Percentiles rank a stretch among this genome's conserved stretches.
phyloP scores from a whole-genome alignment of 495 filamentous ascomycete species.

The Filosporella fistucella region DNA sequence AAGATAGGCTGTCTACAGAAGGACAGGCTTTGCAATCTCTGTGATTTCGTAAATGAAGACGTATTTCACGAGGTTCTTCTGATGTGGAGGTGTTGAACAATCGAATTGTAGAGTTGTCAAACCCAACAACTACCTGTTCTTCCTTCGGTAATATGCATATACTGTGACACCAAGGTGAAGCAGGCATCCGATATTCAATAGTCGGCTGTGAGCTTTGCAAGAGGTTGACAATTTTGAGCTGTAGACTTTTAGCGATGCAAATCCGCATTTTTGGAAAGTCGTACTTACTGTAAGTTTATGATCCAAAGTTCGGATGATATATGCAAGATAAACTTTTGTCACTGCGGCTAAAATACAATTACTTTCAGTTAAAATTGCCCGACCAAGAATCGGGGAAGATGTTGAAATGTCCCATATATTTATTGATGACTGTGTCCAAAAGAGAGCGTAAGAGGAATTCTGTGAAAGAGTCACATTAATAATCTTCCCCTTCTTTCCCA shows the following conservation, averaged over 20 bases:
- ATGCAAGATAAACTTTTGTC: conserved; percentile 26
- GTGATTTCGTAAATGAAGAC: conserved; percentile 24
- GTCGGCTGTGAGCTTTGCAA: conserved; percentile 17
- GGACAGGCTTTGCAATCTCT: conserved; percentile 29
- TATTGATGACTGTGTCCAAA: conserved; percentile 31
- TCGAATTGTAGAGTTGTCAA: conserved; percentile 30
- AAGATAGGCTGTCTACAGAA: conserved; percentile 29
- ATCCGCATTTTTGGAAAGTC: neutral
- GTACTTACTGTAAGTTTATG: conserved; percentile 31
- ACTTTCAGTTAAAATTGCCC: conserved; percentile 27
- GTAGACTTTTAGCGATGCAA: neutral
- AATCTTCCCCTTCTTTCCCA: conserved; percentile 25
- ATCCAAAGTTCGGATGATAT: conserved; percentile 31
- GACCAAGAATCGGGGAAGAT: conserved; percentile 24
- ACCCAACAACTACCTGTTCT: conserved; percentile 31
- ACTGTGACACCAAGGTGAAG: conserved; percentile 31
- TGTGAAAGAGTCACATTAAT: conserved; percentile 30
- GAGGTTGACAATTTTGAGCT: conserved; percentile 33
- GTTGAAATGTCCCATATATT: conserved; percentile 32
- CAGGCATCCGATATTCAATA: conserved; percentile 32
- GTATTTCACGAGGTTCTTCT: conserved; percentile 31
- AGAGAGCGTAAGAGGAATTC: conserved; percentile 31
- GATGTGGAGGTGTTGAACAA: conserved; percentile 28
- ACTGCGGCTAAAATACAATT: conserved; percentile 32
- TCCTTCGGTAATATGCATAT: conserved; percentile 30